Percentiles rank a stretch among this genome's conserved stretches.
Conservation (phyloP, 2,329 filamentous ascomycete species). For the Trichoderma simmonsii region DNA sequence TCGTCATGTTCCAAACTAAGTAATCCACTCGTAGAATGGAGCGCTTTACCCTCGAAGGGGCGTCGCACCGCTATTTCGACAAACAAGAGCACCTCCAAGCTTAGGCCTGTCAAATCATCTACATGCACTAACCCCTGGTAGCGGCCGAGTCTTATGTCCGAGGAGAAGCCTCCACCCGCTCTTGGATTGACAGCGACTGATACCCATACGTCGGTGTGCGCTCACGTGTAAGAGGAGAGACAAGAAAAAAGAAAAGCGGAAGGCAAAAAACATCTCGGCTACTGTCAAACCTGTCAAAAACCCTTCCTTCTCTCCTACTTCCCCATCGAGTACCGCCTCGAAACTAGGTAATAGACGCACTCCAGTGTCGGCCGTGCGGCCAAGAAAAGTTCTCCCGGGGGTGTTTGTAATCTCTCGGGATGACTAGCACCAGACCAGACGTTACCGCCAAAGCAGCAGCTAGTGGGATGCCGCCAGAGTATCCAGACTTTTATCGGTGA, state of each 20-base stretch:
- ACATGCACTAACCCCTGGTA: background rate
- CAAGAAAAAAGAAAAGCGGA: background rate
- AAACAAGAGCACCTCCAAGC: background rate
- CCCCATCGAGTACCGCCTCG: background rate
- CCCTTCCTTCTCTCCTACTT: background rate
- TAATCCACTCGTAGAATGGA: background rate
- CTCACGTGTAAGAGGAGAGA: background rate
- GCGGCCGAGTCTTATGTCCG: slow-evolving; percentile 14
- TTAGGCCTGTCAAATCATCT: background rate
- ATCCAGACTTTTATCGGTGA: background rate
- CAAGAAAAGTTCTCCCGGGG: background rate
- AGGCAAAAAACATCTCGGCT: background rate
- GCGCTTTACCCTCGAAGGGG: background rate
- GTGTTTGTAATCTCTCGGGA: background rate
- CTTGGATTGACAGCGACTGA: background rate
- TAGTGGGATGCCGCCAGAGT: background rate
- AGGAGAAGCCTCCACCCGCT: slow-evolving; percentile 2
- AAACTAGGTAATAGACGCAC: background rate
- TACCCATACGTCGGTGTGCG: background rate
- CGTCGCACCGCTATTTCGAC: slow-evolving; percentile 13
- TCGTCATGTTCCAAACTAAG: background rate
- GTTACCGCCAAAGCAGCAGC: background rate
- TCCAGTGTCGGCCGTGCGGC: background rate
- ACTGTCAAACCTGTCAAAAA: background rate
- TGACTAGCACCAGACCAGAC: background rate